These are phyloP conservation scores for Ophiorrhiza pumila DNA, from an alignment of 257 asterid species.

Conservation along the genomic window DNA sequence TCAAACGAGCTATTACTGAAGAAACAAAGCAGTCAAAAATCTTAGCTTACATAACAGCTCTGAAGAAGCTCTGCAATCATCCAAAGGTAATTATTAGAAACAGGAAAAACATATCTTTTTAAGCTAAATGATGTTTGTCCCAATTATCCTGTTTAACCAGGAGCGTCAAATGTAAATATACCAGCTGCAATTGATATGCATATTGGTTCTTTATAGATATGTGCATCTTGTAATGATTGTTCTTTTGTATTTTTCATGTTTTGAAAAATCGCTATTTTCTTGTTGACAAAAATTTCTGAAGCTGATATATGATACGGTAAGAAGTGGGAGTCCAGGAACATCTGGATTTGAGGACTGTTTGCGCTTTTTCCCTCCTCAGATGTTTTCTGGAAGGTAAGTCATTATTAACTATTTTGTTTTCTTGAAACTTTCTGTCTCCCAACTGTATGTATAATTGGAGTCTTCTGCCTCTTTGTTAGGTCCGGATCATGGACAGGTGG, in stretches of 20 bases:
- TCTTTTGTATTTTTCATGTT: background rate
- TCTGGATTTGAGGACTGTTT: conserved; percentile 85
- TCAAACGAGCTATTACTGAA: conserved; percentile 83
- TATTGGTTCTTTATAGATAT: background rate
- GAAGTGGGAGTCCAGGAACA: conserved; percentile 84
- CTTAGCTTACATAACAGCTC: conserved; percentile 89
- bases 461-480: conserved; percentile 37
- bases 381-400: conserved; percentile 86
- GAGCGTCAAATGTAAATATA: background rate
- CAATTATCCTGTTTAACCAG: background rate
- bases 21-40: conserved; percentile 75
- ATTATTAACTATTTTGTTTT: background rate
- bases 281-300: conserved; percentile 14
- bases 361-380: conserved; percentile 80
- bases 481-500: conserved; percentile 99
- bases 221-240: background rate
- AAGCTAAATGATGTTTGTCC: background rate
- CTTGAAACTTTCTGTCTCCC: background rate
- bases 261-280: background rate
- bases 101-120: background rate
- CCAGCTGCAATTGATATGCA: background rate
- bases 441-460: background rate
- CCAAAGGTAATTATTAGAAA: conserved; percentile 64
- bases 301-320: conserved; percentile 89
- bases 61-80: conserved; percentile 98